Base-by-base conservation (phyloP, 495 filamentous ascomycete genomes). In the Trichocladium uniseriatum region DNA sequence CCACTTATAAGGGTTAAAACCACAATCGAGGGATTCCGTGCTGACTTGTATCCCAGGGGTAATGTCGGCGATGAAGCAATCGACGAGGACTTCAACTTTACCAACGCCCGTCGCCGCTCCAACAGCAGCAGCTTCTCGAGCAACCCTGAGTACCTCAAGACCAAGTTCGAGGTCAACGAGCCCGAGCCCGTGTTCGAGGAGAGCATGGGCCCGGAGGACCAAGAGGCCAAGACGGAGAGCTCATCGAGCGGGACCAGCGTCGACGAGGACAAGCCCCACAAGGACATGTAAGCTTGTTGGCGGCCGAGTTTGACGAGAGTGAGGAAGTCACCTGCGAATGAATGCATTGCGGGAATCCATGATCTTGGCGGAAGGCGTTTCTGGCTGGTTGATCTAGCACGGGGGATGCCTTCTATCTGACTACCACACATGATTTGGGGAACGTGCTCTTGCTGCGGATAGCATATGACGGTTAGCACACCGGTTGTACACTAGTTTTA, bases 161-260 rank as follows among this genome's bases (percentile, higher is more conserved):
- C 86, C 64, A 95, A 95, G 66, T 95, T 94, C 60, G 89, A 95
- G 65, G 70, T 79, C n/a, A 62, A 81, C 61, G 89, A 94, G 52
- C 71, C 75, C 11, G 89, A 94, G 60, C 89, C 89, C 47, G 84
- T 89, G 49, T 95, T 94, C 56, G 87, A 95, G 64, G 89, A 95
- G 71, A 77, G 79, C 43, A 45, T 89, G 53, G 24, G 80, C 11
- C 74, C 32, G 38, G 76, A 79, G 47, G 68, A 70, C 11, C 74
- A 71, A 19, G 68, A 69, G 34, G 62, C 66, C 20, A 79, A 80
- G 65, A 75, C 68, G 6, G 76, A 79, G 54, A 77, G 68, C 47
- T 71, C 75, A 20, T 69, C 70, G 42, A 73, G 66, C 55, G 58
- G 52, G 27, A 57, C 59, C 47, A 71, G 69, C 34, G 62, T 62